Evolutionary conservation across 495 filamentous ascomycete genomes (phyloP).

Genomic region (Chaetomium tenue): DNA sequence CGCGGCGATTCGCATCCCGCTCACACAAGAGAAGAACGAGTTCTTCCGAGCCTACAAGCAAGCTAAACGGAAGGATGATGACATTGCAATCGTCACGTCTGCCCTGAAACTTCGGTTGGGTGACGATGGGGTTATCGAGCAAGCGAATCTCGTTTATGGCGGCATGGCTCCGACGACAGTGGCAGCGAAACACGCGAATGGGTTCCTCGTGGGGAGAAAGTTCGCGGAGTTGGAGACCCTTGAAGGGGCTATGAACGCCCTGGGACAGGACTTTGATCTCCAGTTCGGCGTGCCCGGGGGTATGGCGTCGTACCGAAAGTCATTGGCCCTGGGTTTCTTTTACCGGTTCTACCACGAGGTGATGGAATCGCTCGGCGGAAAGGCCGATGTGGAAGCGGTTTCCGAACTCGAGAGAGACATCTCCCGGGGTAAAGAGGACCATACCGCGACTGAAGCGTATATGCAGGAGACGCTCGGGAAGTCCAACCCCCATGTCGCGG

Average conservation of each 20-base stretch:
- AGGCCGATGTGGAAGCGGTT: slow-evolving; percentile 59
- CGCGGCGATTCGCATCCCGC: slow-evolving; percentile 77
- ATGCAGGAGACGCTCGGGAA: slow-evolving; percentile 76
- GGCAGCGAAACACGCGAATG: slow-evolving; percentile 70
- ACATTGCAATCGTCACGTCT: slow-evolving; percentile 93
- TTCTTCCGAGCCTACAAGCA: slow-evolving; percentile 86
- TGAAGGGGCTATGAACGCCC: slow-evolving; percentile 80
- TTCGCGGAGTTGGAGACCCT: slow-evolving; percentile 77
- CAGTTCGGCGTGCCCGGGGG: slow-evolving; percentile 86
- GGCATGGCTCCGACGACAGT: slow-evolving; percentile 88
- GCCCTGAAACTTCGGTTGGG: slow-evolving; percentile 70
- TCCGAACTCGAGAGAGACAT: slow-evolving; percentile 65
- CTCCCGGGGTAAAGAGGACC: slow-evolving; percentile 62
- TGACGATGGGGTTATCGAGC: slow-evolving; percentile 62
- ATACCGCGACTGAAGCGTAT: slow-evolving; percentile 59
- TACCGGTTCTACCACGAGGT: slow-evolving; percentile 81
- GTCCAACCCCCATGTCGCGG: slow-evolving; percentile 80
- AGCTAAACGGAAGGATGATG: slow-evolving; percentile 92
- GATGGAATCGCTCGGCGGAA: slow-evolving; percentile 47
- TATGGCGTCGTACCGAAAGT: slow-evolving; percentile 94
- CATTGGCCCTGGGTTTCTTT: slow-evolving; percentile 83
- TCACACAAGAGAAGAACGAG: slow-evolving; percentile 64
- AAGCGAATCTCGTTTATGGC: slow-evolving; percentile 78
- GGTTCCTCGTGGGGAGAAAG: slow-evolving; percentile 69
- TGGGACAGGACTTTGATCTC: slow-evolving; percentile 84